These are phyloP conservation scores for Prunus davidiana DNA, from an alignment of 306 rosid species.

Conservation along the genomic window DNA sequence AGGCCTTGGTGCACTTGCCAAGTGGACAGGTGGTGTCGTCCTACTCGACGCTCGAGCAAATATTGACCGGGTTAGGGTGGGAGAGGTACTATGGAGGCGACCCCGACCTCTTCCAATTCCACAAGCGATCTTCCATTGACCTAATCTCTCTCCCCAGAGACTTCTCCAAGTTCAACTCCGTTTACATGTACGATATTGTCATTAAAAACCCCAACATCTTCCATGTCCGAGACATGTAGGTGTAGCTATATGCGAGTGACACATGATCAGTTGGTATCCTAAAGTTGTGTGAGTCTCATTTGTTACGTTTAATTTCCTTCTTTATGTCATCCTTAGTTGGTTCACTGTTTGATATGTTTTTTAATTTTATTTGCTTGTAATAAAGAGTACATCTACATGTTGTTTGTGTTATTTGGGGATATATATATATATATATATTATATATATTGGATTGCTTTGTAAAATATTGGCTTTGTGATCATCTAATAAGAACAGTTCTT, in stretches of 20 bases:
- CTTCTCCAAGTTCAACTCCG: slow-evolving; percentile 72
- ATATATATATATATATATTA: no score
- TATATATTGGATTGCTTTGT: slow-evolving; percentile 14
- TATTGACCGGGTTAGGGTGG: slow-evolving; percentile 76
- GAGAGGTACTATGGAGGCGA: slow-evolving; percentile 92
- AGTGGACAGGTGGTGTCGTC: slow-evolving; percentile 60
- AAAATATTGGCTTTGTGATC: slow-evolving; percentile 10
- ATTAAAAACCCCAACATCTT: slow-evolving; percentile 77
- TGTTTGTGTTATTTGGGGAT: not conserved
- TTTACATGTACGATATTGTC: slow-evolving; percentile 91
- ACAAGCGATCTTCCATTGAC: slow-evolving; percentile 81
- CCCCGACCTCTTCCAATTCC: slow-evolving; percentile 79
- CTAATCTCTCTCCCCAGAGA: slow-evolving; percentile 84
- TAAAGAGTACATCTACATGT: slow-evolving; percentile 8
- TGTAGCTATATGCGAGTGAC: not conserved
- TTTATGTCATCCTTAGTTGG: not conserved
- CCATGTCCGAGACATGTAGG: slow-evolving; percentile 75
- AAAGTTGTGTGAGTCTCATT: not conserved
- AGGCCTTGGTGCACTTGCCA: slow-evolving; percentile 71
- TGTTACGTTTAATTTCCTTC: not conserved
- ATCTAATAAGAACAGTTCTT: slow-evolving; percentile 14
- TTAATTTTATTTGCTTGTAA: not conserved
- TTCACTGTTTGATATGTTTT: not conserved
- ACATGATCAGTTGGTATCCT: not conserved
- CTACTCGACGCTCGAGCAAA: slow-evolving; percentile 57